Evolutionary conservation across 148 eudicot genomes (phyloP).

Genomic region (Salicornia ramosissima): DNA sequence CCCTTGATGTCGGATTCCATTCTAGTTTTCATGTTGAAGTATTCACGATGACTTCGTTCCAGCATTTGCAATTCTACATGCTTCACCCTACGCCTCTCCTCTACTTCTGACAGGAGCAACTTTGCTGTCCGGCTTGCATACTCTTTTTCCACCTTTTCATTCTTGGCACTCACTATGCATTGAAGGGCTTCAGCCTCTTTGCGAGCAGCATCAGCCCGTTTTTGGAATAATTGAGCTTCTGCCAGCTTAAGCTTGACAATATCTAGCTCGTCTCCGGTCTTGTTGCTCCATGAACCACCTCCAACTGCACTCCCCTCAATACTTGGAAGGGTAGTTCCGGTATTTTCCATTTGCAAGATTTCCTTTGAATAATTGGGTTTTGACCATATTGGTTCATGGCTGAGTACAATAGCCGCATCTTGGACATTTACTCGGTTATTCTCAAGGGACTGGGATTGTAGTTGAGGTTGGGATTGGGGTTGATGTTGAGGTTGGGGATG

Average conservation of each 20-base stretch:
- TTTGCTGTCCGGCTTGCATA: slow-evolving; percentile 48
- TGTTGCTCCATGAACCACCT: slow-evolving; percentile 29
- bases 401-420: slow-evolving; percentile 28
- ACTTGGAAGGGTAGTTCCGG: slow-evolving; percentile 31
- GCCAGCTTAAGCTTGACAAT: slow-evolving; percentile 78
- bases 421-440: slow-evolving; percentile 35
- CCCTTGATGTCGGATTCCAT: slow-evolving; percentile 88
- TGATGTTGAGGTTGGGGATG: too few species aligned
- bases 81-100: slow-evolving; percentile 63
- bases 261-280: slow-evolving; percentile 64
- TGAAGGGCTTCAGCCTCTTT: slow-evolving; percentile 84
- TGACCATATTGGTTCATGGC: slow-evolving; percentile 47
- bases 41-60: slow-evolving; percentile 76
- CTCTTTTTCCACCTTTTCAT: slow-evolving; percentile 74
- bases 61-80: slow-evolving; percentile 59
- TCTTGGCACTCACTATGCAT: slow-evolving; percentile 55
- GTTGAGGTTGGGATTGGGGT: too few species aligned
- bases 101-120: slow-evolving; percentile 56
- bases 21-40: slow-evolving; percentile 75
- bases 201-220: slow-evolving; percentile 84
- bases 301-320: slow-evolving; percentile 33
- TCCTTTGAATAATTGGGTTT: slow-evolving; percentile 40
- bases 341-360: slow-evolving; percentile 35
- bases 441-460: slow-evolving; percentile 23
- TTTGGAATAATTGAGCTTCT: slow-evolving; percentile 86